A percentile compares a stretch with the other conserved stretches of the same genome.
Evolutionary conservation across 108 stramenopile genomes (phyloP).

Genomic region (Cylindrotheca closterium): DNA sequence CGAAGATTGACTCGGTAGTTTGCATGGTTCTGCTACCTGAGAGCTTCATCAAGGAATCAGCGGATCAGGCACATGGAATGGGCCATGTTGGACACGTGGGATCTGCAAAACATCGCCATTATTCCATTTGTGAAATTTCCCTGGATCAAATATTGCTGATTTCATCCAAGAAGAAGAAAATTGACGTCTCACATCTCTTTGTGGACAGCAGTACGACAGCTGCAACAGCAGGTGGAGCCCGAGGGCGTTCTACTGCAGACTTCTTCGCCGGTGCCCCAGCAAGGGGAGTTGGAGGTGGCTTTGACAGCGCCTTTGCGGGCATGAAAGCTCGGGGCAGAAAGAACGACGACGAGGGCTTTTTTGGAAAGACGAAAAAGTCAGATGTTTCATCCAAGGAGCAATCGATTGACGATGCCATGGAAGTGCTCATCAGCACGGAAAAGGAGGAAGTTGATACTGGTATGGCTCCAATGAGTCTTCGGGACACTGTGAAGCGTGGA

Average conservation of each 20-base stretch:
- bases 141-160: conserved; percentile 71
- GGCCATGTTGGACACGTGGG: conserved; percentile 62
- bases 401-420: conserved; percentile 50
- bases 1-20: conserved; percentile 18
- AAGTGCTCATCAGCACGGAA: conserved; percentile 53
- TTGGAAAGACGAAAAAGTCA: conserved; percentile 9
- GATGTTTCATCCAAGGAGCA: conserved; percentile 29
- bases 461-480: conserved; percentile 49
- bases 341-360: conserved; percentile 20
- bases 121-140: conserved; percentile 48
- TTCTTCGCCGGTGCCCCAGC: conserved; percentile 33
- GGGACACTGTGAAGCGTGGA: conserved; percentile 64
- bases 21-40: conserved; percentile 74
- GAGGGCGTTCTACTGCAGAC: conserved; percentile 7
- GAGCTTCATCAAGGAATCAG: conserved; percentile 36
- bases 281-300: conserved; percentile 35
- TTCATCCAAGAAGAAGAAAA: conserved; percentile 55
- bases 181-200: conserved; percentile 57
- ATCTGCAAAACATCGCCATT: conserved; percentile 40
- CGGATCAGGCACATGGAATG: conserved; percentile 16
- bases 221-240: conserved; percentile 1
- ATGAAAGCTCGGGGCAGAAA: conserved; percentile 72
- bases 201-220: conserved; percentile 30
- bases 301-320: conserved; percentile 66
- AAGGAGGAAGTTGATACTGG: conserved; percentile 42